Conservation (phyloP, 176 grass and related monocot genomes). For the Carex myosuroides region DNA sequence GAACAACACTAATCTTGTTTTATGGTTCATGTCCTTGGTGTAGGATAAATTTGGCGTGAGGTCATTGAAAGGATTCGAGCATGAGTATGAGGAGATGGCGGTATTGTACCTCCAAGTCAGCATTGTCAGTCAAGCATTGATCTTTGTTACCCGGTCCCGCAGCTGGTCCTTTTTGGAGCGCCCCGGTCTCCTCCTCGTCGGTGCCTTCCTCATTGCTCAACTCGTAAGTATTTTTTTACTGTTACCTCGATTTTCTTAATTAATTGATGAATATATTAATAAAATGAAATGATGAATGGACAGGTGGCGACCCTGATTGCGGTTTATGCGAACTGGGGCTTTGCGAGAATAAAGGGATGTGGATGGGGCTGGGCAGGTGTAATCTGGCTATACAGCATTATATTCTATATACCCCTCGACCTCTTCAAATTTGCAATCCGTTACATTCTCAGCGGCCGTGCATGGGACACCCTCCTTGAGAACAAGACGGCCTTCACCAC, state of each 20-base stretch:
- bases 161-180: conserved; percentile 84
- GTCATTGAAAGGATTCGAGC: conserved; percentile 51
- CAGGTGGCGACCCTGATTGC: conserved; percentile 77
- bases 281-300: background rate
- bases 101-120: conserved; percentile 98
- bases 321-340: conserved; percentile 92
- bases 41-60: conserved; percentile 86
- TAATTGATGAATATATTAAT: background rate
- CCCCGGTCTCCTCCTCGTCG: conserved; percentile 65
- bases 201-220: conserved; percentile 77
- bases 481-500: conserved; percentile 97
- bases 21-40: background rate
- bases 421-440: conserved; percentile 87
- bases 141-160: conserved; percentile 88
- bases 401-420: conserved; percentile 86
- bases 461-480: conserved; percentile 87
- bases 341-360: conserved; percentile 78
- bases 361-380: conserved; percentile 97
- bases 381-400: conserved; percentile 90
- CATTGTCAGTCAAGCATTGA: conserved; percentile 93
- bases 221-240: conserved; percentile 39
- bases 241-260: background rate
- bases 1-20: background rate
- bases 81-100: conserved; percentile 67
- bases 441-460: conserved; percentile 79